These are phyloP conservation scores for Mycena pura DNA, from an alignment of 768 basidiomycete species.

Conservation along the genomic window DNA sequence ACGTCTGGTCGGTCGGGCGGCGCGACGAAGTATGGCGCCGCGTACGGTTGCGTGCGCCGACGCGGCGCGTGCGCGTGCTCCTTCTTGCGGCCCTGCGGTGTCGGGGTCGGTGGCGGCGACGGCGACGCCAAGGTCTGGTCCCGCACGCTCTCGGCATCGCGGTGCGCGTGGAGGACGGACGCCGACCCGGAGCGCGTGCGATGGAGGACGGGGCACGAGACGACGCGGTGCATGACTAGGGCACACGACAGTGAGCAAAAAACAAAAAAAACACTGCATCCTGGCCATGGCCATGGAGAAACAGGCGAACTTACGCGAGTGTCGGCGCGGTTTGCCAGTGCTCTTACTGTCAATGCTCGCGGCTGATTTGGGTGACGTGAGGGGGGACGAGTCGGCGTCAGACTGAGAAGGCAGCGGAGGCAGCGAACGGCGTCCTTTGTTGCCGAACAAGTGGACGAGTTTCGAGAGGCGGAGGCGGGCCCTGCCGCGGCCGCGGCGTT, in stretches of 20 bases:
- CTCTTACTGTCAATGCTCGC: too few species aligned
- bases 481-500: not conserved
- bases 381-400: not conserved
- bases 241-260: not conserved
- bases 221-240: constrained; percentile 16
- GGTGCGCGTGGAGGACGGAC: not conserved
- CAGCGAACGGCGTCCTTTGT: constrained; percentile 11
- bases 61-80: not conserved
- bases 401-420: not conserved
- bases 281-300: too few species aligned
- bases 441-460: constrained; percentile 13
- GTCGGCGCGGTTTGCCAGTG: not conserved
- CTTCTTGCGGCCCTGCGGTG: not conserved
- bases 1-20: constrained; percentile 20
- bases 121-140: not conserved
- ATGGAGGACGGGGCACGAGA: constrained; percentile 19
- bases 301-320: constrained; percentile 10
- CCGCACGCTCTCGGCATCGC: not conserved
- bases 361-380: too few species aligned
- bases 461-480: constrained; percentile 17
- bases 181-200: constrained; percentile 5
- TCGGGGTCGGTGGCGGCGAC: not conserved
- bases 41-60: constrained; percentile 26
- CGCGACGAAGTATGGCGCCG: constrained; percentile 24
- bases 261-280: not conserved